These are phyloP conservation scores for Skeletonema grethae DNA, from an alignment of 108 stramenopile genomes.

Conservation along the genomic window DNA sequence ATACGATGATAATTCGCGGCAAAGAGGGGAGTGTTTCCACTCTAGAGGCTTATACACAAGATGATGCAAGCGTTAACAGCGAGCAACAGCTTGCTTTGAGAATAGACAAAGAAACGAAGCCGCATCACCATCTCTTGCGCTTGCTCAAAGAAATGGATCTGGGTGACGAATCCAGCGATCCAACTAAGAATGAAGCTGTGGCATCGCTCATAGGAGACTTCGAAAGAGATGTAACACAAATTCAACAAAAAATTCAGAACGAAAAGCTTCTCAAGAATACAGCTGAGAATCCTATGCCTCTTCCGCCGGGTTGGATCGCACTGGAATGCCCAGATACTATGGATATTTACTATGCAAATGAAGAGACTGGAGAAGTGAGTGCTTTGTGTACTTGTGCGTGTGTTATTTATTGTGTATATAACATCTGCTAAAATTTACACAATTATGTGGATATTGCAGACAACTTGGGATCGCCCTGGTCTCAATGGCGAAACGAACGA, in stretches of 20 bases:
- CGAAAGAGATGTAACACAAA: slow-evolving; percentile 16
- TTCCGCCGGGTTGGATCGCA: slow-evolving; percentile 8
- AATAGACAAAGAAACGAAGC: slow-evolving; percentile 28
- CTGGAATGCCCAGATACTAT: slow-evolving; percentile 33
- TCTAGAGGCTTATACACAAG: not conserved
- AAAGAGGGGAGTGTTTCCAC: not conserved
- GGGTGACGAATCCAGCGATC: not conserved
- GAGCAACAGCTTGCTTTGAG: slow-evolving; percentile 9
- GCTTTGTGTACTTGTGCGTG: not conserved
- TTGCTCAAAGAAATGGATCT: slow-evolving; percentile 22
- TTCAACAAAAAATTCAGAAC: slow-evolving; percentile 23
- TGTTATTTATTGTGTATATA: not conserved
- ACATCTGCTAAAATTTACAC: not conserved
- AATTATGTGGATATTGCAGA: not conserved
- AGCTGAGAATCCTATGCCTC: slow-evolving; percentile 7
- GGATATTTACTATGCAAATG: slow-evolving; percentile 76
- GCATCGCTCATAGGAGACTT: slow-evolving; percentile 22
- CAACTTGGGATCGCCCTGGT: slow-evolving; percentile 7
- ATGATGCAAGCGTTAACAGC: not conserved
- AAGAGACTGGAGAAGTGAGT: slow-evolving; percentile 67
- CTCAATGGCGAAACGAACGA: not conserved
- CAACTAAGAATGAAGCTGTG: slow-evolving; percentile 16
- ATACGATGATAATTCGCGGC: not conserved
- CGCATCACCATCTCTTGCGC: slow-evolving; percentile 24
- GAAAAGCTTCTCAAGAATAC: slow-evolving; percentile 7